Conservation (phyloP, 1,284 basidiomycete genomes). For the Cryptococcus wingfieldii region DNA sequence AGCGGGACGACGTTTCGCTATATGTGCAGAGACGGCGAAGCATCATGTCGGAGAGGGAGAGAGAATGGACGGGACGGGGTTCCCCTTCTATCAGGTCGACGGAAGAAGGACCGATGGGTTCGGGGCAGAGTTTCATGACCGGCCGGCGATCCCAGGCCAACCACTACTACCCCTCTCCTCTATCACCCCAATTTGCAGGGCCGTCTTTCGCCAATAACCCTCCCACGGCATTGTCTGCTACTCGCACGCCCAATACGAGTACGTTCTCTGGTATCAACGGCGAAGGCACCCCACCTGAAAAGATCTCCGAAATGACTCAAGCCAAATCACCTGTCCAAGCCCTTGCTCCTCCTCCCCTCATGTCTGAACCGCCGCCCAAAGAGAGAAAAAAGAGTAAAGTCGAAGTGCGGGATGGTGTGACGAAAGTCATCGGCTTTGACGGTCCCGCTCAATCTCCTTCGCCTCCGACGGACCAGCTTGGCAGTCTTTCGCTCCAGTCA, state of each 20-base stretch:
- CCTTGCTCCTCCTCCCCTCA: background rate
- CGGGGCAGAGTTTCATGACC: constrained; percentile 8
- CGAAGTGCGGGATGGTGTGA: constrained; percentile 26
- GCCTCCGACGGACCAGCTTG: background rate
- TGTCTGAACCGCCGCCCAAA: background rate
- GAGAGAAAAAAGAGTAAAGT: constrained; percentile 15
- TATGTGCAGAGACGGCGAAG: constrained; percentile 38
- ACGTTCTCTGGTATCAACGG: constrained; percentile 14
- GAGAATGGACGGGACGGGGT: constrained; percentile 27
- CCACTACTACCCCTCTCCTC: constrained; percentile 31
- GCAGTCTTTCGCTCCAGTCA: background rate
- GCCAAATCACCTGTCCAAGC: background rate
- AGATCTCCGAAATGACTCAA: constrained; percentile 18
- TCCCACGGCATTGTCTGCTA: constrained; percentile 7
- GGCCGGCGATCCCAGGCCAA: constrained; percentile 20
- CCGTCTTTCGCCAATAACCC: constrained; percentile 16
- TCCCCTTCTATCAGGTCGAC: constrained; percentile 32
- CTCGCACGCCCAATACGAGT: constrained; percentile 6
- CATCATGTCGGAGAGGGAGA: constrained; percentile 26
- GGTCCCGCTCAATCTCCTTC: constrained; percentile 20
- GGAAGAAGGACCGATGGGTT: constrained; percentile 18
- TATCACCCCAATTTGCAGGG: constrained; percentile 21
- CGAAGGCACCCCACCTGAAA: constrained; percentile 16
- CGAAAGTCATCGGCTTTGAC: constrained; percentile 36
- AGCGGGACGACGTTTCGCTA: constrained; percentile 39